These are phyloP conservation scores for Ganoderma multipileum DNA, from an alignment of 1,284 basidiomycete genomes.

Conservation along the genomic window DNA sequence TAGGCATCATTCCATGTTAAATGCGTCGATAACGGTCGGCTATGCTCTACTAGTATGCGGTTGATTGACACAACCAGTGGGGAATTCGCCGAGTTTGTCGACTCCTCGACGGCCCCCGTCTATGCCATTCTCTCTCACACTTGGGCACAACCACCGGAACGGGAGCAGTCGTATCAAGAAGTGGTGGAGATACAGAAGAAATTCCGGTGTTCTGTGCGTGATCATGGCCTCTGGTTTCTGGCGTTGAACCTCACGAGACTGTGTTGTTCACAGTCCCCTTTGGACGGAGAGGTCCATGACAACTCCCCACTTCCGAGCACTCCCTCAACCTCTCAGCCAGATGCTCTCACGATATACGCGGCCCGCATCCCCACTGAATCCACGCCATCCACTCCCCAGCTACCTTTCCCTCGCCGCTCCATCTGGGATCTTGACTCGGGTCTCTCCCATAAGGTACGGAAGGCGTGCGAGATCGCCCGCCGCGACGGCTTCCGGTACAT, in stretches of 20 bases:
- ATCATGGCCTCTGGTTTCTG: not conserved
- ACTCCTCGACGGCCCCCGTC: not conserved
- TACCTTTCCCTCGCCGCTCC: no score
- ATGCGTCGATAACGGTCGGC: not conserved
- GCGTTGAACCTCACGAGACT: not conserved
- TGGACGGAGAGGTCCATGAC: not conserved
- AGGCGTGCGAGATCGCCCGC: no score
- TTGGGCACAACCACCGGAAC: not conserved
- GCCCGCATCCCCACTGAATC: no score
- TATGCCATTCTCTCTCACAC: slow-evolving; percentile 13
- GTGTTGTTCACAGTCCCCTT: not conserved
- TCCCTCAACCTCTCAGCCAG: no score
- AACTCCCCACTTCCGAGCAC: not conserved
- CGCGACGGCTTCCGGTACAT: no score
- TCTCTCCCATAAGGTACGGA: no score
- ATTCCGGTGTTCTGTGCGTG: not conserved
- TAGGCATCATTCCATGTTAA: not conserved
- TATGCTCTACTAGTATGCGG: not conserved
- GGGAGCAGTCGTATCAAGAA: slow-evolving; percentile 9
- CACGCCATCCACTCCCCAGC: no score
- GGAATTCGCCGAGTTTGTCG: not conserved
- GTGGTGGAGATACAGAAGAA: not conserved
- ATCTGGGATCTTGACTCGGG: no score
- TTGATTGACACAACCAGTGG: not conserved
- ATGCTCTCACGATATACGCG: no score